Conservation (phyloP, 2,329 filamentous ascomycete genomes). For the Scedosporium dehoogii region DNA sequence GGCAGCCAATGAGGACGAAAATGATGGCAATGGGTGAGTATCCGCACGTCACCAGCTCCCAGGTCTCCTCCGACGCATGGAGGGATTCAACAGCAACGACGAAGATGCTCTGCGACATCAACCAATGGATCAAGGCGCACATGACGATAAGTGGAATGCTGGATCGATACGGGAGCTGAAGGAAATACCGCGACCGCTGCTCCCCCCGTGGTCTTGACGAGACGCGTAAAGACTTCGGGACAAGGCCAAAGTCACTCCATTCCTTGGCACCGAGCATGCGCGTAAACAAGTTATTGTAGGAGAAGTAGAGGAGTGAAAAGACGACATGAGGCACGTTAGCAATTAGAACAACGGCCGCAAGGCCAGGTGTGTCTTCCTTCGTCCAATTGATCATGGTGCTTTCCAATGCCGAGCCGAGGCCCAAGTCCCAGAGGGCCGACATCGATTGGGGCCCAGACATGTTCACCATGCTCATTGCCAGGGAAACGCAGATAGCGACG, state of each 20-base stretch:
- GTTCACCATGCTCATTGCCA: no score
- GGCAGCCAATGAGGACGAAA: background rate
- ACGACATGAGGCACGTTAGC: background rate
- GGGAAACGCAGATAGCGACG: no score
- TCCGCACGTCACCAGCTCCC: background rate
- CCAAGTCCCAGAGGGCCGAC: no score
- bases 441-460: no score
- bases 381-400: no score
- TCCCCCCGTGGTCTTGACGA: constrained; percentile 8
- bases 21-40: background rate
- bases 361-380: background rate
- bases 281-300: background rate
- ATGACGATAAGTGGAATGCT: constrained; percentile 12
- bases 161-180: constrained; percentile 16
- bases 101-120: background rate
- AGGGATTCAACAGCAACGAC: background rate
- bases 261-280: background rate
- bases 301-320: background rate
- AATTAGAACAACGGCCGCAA: background rate
- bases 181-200: constrained; percentile 14
- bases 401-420: no score
- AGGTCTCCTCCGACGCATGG: no score
- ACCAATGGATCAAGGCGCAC: background rate
- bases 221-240: background rate
- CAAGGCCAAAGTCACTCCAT: background rate